phyloP scores from a whole-genome alignment of 1,284 basidiomycete species.

The Puccinia hordei region DNA sequence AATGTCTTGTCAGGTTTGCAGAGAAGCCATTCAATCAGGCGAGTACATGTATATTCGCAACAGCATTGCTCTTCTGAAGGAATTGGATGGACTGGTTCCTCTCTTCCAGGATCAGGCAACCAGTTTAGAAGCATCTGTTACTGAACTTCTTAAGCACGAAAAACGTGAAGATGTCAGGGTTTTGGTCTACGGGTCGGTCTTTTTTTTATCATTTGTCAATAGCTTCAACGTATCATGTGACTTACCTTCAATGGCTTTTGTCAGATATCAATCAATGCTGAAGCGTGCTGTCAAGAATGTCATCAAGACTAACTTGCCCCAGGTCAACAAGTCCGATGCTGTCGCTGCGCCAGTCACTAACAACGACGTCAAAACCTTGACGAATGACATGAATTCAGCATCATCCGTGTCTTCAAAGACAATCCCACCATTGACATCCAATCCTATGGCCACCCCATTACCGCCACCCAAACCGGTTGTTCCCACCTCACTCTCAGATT shows the following conservation, averaged over 20 bases:
- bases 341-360: slow-evolving; percentile 50
- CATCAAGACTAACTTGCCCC: slow-evolving; percentile 28
- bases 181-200: slow-evolving; percentile 69
- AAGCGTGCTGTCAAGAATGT: slow-evolving; percentile 52
- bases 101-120: slow-evolving; percentile 65
- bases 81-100: slow-evolving; percentile 84
- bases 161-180: slow-evolving; percentile 70
- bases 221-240: neutral
- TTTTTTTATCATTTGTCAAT: neutral
- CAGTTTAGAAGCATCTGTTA: slow-evolving; percentile 69
- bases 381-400: slow-evolving; percentile 50
- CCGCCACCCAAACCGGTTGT: slow-evolving; percentile 51
- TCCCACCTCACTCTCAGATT: slow-evolving; percentile 55
- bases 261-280: slow-evolving; percentile 52
- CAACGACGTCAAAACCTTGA: slow-evolving; percentile 36
- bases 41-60: slow-evolving; percentile 97
- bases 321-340: slow-evolving; percentile 41
- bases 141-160: slow-evolving; percentile 72
- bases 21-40: slow-evolving; percentile 59
- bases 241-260: slow-evolving; percentile 27
- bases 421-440: slow-evolving; percentile 47
- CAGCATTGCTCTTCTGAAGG: slow-evolving; percentile 81
- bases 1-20: slow-evolving; percentile 68
- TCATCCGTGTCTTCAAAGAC: slow-evolving; percentile 52
- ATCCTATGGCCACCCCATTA: slow-evolving; percentile 8